Evolutionary conservation across 2,329 filamentous ascomycete species (phyloP).

Genomic region (Zelopaecilomyces penicillatus): DNA sequence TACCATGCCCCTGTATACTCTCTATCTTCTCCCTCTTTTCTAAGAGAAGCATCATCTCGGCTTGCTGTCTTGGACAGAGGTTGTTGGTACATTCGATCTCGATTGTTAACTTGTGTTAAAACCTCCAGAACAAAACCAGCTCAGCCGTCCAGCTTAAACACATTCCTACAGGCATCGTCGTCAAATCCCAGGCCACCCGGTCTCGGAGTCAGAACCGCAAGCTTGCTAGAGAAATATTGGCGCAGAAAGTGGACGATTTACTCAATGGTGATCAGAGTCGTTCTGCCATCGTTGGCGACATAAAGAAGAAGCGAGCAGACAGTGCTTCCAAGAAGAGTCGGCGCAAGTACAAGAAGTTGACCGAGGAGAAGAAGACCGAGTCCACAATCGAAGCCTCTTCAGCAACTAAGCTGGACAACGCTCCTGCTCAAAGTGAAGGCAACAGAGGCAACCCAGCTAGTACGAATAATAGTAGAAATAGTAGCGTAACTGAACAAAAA

Average conservation of each 20-base stretch:
- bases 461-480: neutral
- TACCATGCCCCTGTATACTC: constrained; percentile 27
- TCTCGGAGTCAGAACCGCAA: constrained; percentile 81
- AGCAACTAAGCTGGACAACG: neutral
- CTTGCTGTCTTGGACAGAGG: neutral
- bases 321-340: constrained; percentile 75
- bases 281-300: constrained; percentile 52
- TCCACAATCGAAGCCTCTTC: neutral
- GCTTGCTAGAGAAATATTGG: constrained; percentile 69
- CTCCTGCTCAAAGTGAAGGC: neutral
- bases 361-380: constrained; percentile 34
- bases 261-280: constrained; percentile 64
- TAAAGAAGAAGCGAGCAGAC: constrained; percentile 60
- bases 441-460: neutral
- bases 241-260: constrained; percentile 63
- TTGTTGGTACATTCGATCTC: neutral
- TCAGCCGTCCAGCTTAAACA: constrained; percentile 92
- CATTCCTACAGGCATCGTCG: constrained; percentile 78
- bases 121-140: constrained; percentile 77
- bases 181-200: constrained; percentile 89
- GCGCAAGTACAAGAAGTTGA: constrained; percentile 64
- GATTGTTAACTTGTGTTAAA: neutral
- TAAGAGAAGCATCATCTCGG: constrained; percentile 1
- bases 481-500: neutral
- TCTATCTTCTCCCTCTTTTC: constrained; percentile 1